A percentile compares a stretch with the other conserved stretches of the same genome.
phyloP scores from a whole-genome alignment of 2,329 filamentous ascomycete genomes.

The Ustulina deusta region DNA sequence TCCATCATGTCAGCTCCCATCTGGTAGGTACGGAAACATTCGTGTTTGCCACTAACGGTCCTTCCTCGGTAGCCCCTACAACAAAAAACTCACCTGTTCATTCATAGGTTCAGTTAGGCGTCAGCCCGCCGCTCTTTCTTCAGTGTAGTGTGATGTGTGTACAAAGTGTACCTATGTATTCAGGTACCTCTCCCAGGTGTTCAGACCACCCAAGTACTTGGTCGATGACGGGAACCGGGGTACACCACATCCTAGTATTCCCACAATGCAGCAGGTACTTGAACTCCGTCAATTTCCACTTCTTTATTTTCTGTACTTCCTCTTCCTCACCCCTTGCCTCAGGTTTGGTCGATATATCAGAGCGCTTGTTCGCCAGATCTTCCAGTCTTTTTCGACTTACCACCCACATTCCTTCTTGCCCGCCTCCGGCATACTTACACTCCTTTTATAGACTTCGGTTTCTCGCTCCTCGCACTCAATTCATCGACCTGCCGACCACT shows the following conservation, averaged over 20 bases:
- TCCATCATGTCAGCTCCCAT: slow-evolving; percentile 5
- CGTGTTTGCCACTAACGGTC: slow-evolving; percentile 17
- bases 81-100: slow-evolving; percentile 16
- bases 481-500: slow-evolving; percentile 37
- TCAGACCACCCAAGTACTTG: background rate
- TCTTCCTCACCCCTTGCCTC: slow-evolving; percentile 32
- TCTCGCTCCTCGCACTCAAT: slow-evolving; percentile 31
- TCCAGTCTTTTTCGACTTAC: slow-evolving; percentile 43
- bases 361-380: slow-evolving; percentile 47
- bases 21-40: slow-evolving; percentile 5
- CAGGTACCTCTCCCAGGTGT: slow-evolving; percentile 11
- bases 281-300: slow-evolving; percentile 30
- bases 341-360: slow-evolving; percentile 44
- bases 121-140: slow-evolving; percentile 14
- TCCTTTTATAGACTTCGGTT: slow-evolving; percentile 46
- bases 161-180: background rate
- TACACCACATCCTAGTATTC: slow-evolving; percentile 24
- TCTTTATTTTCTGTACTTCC: slow-evolving; percentile 31
- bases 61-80: slow-evolving; percentile 9
- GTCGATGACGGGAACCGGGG: slow-evolving; percentile 11
- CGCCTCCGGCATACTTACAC: slow-evolving; percentile 48
- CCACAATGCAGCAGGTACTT: slow-evolving; percentile 29
- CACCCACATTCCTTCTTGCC: slow-evolving; percentile 47
- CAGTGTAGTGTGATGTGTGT: background rate
- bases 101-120: background rate